Conservation (phyloP, 805 yeast species). For the Candida michaelii region DNA sequence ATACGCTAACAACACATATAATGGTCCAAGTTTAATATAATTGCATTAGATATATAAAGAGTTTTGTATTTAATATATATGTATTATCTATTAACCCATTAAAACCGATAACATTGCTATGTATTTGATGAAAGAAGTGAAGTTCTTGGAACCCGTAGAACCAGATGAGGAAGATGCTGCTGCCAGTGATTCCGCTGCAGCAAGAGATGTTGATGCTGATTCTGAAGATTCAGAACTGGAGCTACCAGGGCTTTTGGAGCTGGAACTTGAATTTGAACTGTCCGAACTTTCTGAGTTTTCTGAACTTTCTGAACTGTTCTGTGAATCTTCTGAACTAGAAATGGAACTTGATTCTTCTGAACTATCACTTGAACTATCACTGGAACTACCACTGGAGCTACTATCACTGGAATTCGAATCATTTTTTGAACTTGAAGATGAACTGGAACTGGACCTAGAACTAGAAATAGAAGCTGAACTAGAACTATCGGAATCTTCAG, state of each 20-base stretch:
- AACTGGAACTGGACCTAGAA: slow-evolving; percentile 5
- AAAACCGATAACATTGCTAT: not conserved
- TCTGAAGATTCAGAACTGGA: not conserved
- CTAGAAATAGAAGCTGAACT: slow-evolving; percentile 5
- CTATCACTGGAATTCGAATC: slow-evolving; percentile 6
- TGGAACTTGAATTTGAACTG: too few species aligned
- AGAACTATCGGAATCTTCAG: slow-evolving; percentile 16
- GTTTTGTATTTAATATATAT: slow-evolving; percentile 7
- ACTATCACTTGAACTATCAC: slow-evolving; percentile 10
- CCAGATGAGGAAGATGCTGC: not conserved
- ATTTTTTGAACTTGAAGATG: slow-evolving; percentile 6
- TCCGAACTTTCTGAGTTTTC: not conserved
- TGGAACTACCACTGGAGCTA: slow-evolving; percentile 1
- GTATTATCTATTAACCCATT: slow-evolving; percentile 2
- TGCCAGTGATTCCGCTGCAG: slow-evolving; percentile 6
- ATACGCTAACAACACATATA: slow-evolving; percentile 11
- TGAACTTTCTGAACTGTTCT: not conserved
- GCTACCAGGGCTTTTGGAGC: too few species aligned
- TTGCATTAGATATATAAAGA: slow-evolving; percentile 8
- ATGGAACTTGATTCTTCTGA: slow-evolving; percentile 5
- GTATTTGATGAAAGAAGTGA: not conserved
- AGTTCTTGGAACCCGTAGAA: slow-evolving; percentile 1
- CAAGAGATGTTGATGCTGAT: not conserved
- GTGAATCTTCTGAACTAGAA: slow-evolving; percentile 9
- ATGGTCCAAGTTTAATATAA: slow-evolving; percentile 18